phyloP scores from a whole-genome alignment of 805 yeast species.

The Monosporozyma siamensis region DNA sequence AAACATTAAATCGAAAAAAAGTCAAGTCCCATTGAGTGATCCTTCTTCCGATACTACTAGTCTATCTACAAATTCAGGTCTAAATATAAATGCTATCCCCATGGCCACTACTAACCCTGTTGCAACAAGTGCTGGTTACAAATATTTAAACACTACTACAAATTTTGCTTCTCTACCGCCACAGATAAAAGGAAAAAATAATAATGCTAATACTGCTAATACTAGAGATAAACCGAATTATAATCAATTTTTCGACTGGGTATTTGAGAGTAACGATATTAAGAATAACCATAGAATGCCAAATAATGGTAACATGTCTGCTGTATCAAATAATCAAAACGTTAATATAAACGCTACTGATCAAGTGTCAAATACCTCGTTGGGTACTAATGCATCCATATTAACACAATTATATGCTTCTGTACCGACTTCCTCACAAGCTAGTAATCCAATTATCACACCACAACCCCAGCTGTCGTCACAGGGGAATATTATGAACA shows the following conservation, averaged over 20 bases:
- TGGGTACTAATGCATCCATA: neutral
- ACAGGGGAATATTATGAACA: too few species aligned
- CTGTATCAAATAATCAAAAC: too few species aligned
- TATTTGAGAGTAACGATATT: constrained; percentile 8
- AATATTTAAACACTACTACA: neutral
- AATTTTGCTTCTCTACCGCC: neutral
- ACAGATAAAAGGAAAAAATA: too few species aligned
- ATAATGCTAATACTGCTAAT: neutral
- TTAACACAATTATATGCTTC: neutral
- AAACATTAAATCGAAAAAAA: neutral
- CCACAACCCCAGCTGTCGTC: neutral
- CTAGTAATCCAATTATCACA: neutral
- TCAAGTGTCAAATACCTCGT: neutral
- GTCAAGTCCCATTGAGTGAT: neutral
- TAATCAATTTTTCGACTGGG: constrained; percentile 16
- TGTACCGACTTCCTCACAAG: neutral
- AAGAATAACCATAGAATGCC: too few species aligned
- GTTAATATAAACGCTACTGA: neutral
- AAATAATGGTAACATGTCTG: too few species aligned
- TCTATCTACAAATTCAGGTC: neutral
- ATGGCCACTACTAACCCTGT: neutral
- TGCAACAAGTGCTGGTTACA: too few species aligned
- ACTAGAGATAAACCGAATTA: constrained; percentile 4
- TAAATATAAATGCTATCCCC: neutral
- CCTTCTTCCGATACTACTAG: neutral